phyloP scores from a whole-genome alignment of 108 stramenopile species.

The Skeletonema menzelii region DNA sequence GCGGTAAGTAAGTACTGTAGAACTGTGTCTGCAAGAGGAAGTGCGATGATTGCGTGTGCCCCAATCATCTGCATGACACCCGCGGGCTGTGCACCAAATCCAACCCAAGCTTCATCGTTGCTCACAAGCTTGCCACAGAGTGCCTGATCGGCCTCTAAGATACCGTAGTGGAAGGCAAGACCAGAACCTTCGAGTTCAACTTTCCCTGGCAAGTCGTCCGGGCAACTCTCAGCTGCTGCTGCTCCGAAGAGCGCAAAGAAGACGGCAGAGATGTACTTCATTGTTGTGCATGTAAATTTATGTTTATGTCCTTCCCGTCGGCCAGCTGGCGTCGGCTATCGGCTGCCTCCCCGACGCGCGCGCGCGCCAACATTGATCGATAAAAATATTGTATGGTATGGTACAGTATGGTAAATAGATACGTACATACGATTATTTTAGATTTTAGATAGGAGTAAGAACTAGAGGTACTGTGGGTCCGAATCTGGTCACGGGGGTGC shows the following conservation, averaged over 20 bases:
- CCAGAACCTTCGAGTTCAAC: neutral
- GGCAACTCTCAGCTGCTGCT: neutral
- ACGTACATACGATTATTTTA: too few relatives aligned
- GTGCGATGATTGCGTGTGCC: conserved; percentile 25
- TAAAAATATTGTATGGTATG: too few relatives aligned
- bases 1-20: conserved; percentile 51
- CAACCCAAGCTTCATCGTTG: neutral
- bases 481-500: too few relatives aligned
- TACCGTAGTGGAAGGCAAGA: neutral
- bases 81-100: neutral
- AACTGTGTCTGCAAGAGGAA: conserved; percentile 18
- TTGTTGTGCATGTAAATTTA: neutral
- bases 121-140: neutral
- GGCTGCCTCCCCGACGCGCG: too few relatives aligned
- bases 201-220: neutral
- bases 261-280: neutral
- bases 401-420: too few relatives aligned
- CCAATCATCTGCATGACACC: conserved; percentile 20
- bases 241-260: neutral
- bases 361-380: too few relatives aligned
- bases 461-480: too few relatives aligned
- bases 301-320: too few relatives aligned
- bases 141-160: neutral
- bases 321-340: too few relatives aligned
- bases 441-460: too few relatives aligned